A percentile compares a stretch with the other conserved stretches of the same genome.
These are phyloP conservation scores for Talaromyces nanjingensis DNA, from an alignment of 495 filamentous ascomycete genomes.

Conservation along the genomic window DNA sequence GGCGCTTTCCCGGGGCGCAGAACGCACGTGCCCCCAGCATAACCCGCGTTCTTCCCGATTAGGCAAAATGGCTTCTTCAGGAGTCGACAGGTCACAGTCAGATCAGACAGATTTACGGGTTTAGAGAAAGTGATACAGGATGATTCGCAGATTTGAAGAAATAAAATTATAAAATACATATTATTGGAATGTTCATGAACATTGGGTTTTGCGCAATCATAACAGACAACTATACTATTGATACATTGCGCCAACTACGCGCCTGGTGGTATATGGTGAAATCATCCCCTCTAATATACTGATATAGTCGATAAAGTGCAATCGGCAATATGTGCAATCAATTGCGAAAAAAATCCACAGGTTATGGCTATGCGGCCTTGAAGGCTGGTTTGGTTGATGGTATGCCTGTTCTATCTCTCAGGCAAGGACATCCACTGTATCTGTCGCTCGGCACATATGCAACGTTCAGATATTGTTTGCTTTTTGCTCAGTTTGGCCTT, in stretches of 20 bases:
- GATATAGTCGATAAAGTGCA: background rate
- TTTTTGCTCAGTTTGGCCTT: conserved; percentile 7
- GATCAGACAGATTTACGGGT: too few species aligned
- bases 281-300: background rate
- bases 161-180: too few species aligned
- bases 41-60: background rate
- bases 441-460: background rate
- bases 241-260: background rate
- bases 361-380: background rate
- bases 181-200: background rate
- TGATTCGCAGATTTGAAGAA: too few species aligned
- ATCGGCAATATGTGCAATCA: background rate
- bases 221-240: background rate
- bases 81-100: background rate
- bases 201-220: background rate
- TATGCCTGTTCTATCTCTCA: background rate
- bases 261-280: background rate
- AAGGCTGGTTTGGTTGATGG: background rate
- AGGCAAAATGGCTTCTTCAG: background rate
- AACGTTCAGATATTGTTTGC: background rate
- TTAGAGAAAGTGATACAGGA: too few species aligned
- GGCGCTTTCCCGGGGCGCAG: background rate
- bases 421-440: background rate
- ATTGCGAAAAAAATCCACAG: background rate
- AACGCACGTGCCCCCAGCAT: background rate